A percentile compares a stretch with the other conserved stretches of the same genome.
phyloP scores from a whole-genome alignment of 345 rosid genomes.

The Gossypium ekmanianum region DNA sequence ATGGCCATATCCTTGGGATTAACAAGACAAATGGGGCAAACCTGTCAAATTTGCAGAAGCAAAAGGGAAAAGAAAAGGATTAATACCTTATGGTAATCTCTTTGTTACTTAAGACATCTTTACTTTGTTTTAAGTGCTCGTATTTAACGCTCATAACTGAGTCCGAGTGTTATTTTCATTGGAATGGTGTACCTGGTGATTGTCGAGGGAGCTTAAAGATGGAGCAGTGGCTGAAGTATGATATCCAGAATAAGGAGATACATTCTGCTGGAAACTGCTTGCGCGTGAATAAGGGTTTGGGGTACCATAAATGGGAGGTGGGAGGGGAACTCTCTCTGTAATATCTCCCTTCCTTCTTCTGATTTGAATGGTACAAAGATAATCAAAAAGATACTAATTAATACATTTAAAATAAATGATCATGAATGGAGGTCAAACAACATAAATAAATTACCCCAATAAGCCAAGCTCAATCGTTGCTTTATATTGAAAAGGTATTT shows the following conservation, averaged over 20 bases:
- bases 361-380: conserved; percentile 17
- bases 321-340: conserved; percentile 59
- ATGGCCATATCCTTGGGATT: conserved; percentile 72
- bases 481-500: conserved; percentile 83
- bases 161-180: background rate
- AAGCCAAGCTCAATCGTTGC: conserved; percentile 77
- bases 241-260: conserved; percentile 29
- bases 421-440: background rate
- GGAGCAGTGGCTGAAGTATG: conserved; percentile 33
- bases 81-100: background rate
- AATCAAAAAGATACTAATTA: conserved; percentile 1
- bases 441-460: conserved; percentile 45
- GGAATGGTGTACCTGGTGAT: conserved; percentile 43
- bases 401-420: background rate
- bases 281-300: conserved; percentile 23
- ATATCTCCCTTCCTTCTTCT: conserved; percentile 38
- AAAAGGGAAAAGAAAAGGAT: background rate
- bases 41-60: conserved; percentile 31
- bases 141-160: background rate
- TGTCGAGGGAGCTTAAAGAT: conserved; percentile 36
- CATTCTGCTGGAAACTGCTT: conserved; percentile 33
- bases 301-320: conserved; percentile 51
- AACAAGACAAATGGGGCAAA: conserved; percentile 67
- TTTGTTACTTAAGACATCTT: background rate
- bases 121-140: background rate